Evolutionary conservation across 2,329 filamentous ascomycete species (phyloP), one percentile per base, ranked within the genome.

Genomic region (Cladobotryum mycophilum): DNA sequence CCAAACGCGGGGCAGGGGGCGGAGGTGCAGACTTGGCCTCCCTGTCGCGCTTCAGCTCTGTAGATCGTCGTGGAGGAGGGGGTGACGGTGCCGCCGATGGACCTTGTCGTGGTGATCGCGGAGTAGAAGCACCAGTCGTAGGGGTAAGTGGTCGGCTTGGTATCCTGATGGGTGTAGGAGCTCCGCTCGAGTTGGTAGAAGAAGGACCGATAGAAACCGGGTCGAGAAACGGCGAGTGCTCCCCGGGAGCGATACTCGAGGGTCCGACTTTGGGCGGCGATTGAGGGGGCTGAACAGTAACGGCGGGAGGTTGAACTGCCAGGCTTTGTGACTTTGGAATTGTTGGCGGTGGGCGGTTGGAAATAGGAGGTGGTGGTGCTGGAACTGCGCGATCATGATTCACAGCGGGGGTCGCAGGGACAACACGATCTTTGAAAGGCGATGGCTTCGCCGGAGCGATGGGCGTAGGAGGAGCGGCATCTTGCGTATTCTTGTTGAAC

Each of bases 1-100:
- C 88, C 30, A 84, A 82, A 49, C 91, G 82, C 64, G 95, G 93
- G 36, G 91, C 78, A 1, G 87, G 86, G 4, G 89, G 89, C 9
- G 88, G 88, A 4, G 76, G 75, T 22, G 70, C 67, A 48, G 67
- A 54, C 48, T 64, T 75, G 54, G 59, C 45, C 33, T 78, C 74
- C 15, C 70, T 68, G 1, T 80, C 75, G 50, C 80, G 70, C 51
- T 73, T 74, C 3, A 80, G 58, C 61, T 85, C 82, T 5, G 67
- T 76, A n/a, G 82, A 85, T 54, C 82, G 74, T 58, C 81, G 72
- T 2, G 81, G 82, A 1, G 82, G 82, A 3, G 82, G 82, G 2
- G 81, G 82, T 14, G 82, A 85, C 8, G 82, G 82, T 4, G 81
- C 79, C 41, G 75, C 74, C 4, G 76, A 74, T 4, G 71, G 62